phyloP scores from a whole-genome alignment of 2,329 filamentous ascomycete genomes.

The Pestalotiopsis sp. region DNA sequence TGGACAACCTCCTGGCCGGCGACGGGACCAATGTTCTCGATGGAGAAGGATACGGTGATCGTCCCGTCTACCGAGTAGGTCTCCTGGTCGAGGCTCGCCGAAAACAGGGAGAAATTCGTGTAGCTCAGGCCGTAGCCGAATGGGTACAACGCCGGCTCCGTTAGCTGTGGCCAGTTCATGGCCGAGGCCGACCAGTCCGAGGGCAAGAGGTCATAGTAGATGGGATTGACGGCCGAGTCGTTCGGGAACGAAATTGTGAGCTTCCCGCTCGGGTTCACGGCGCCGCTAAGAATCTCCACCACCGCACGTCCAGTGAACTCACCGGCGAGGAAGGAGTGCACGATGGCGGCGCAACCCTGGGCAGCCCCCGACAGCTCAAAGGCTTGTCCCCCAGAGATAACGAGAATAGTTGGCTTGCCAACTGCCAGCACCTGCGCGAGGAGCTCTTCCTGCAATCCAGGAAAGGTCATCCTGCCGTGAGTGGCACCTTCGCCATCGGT shows the following conservation, averaged over 20 bases:
- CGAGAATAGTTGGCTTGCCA: constrained; percentile 32
- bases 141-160: constrained; percentile 52
- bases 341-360: constrained; percentile 51
- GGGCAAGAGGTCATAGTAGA: constrained; percentile 69
- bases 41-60: constrained; percentile 48
- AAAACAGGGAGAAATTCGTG: constrained; percentile 23
- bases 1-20: constrained; percentile 37
- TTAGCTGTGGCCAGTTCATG: constrained; percentile 27
- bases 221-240: constrained; percentile 48
- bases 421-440: constrained; percentile 34
- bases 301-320: constrained; percentile 67
- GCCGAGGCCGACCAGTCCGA: constrained; percentile 47
- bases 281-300: constrained; percentile 64
- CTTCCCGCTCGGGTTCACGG: constrained; percentile 55
- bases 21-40: constrained; percentile 49
- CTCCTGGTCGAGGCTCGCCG: too few relatives aligned
- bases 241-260: constrained; percentile 49
- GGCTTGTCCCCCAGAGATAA: constrained; percentile 28
- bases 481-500: constrained; percentile 36
- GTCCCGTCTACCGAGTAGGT: constrained; percentile 20
- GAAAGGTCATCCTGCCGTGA: constrained; percentile 33
- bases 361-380: constrained; percentile 33
- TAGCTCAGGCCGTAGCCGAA: constrained; percentile 51
- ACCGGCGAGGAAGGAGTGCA: constrained; percentile 66
- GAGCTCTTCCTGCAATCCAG: constrained; percentile 35